Base-by-base conservation (phyloP, 352 stramenopile genomes). In the Pythium insidiosum region DNA sequence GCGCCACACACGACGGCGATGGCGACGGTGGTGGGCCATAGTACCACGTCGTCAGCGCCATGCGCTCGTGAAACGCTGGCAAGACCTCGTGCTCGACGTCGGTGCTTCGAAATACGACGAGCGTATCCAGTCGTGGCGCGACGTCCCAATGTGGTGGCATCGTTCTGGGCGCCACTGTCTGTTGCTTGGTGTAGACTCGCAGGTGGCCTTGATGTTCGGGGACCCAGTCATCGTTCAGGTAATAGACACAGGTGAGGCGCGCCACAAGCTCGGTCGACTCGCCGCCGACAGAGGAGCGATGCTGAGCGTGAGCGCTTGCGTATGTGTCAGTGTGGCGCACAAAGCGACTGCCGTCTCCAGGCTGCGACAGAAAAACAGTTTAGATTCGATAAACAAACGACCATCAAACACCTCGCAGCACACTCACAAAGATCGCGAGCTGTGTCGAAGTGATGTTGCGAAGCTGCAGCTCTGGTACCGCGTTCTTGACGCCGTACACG, bases 1-100 rank as follows among this genome's bases (percentile, higher is more conserved):
- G n/a, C n/a, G n/a, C n/a, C n/a, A n/a, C n/a, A 16, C 4, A 21
- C 21, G 22, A 12, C 4, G 49, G 21, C 2, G 6, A 21, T 4
- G 25, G 4, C 16, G 13, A 5, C 25, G 48, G 40, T 26, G 43
- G 31, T 19, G 62, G 55, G 19, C 88, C 90, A 39, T 97, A 97
- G 41, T 96, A 95, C 94, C 94, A 98, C 38, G 97, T 79, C 15
- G 92, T 97, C 34, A 98, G 56, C 25, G 94, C 94, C 56, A 94
- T 83, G 25, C 94, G 80, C n/a, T 91, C 58, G 25, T 72, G 53
- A 36, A 71, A 69, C 34, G 73, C 86, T 12, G 88, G 87, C 30
- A 96, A 48, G 12, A 90, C 75, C 51, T 97, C 82, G 53, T 98
- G 92, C 30, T 97, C 82, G 7, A 97, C 74, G 36, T 95, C 53